A percentile compares a stretch with the other conserved stretches of the same genome.
Evolutionary conservation across 306 rosid genomes (phyloP).

Genomic region (Sphenostylis stenocarpa): DNA sequence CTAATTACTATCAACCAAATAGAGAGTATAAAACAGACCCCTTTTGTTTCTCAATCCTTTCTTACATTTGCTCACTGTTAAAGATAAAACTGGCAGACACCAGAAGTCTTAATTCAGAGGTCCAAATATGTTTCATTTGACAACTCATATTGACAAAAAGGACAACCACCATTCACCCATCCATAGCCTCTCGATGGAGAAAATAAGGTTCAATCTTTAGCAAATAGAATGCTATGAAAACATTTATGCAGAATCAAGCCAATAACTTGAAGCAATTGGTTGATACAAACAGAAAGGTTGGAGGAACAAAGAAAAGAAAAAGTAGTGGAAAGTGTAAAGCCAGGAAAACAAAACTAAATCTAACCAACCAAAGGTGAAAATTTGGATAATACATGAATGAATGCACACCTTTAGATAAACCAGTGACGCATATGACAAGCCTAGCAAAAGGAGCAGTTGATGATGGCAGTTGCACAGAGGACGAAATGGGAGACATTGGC

Average conservation of each 20-base stretch:
- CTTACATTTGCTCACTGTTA: background rate
- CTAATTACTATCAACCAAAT: background rate
- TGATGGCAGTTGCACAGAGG: slow-evolving; percentile 53
- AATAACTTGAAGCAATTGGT: slow-evolving; percentile 10
- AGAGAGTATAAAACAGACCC: background rate
- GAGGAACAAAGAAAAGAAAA: background rate
- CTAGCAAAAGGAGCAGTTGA: slow-evolving; percentile 74
- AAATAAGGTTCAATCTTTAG: background rate
- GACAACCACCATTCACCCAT: slow-evolving; percentile 8
- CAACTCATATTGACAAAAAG: slow-evolving; percentile 13
- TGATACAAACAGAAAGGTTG: background rate
- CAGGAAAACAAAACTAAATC: background rate
- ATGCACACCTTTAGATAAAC: slow-evolving; percentile 84
- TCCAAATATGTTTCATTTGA: background rate
- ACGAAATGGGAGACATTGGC: slow-evolving; percentile 66
- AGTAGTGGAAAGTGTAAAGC: background rate
- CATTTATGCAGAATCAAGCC: background rate
- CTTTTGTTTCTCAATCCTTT: slow-evolving; percentile 5
- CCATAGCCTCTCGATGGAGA: background rate
- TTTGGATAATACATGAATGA: background rate
- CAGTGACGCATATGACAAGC: slow-evolving; percentile 91
- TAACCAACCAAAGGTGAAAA: slow-evolving; percentile 19
- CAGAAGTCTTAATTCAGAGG: slow-evolving; percentile 10
- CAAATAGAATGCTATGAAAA: background rate
- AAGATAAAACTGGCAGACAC: background rate